Evolutionary conservation across 2,329 filamentous ascomycete species (phyloP), one percentile per base, ranked within the genome.

Genomic region (Neofusicoccum kwambonambiense): DNA sequence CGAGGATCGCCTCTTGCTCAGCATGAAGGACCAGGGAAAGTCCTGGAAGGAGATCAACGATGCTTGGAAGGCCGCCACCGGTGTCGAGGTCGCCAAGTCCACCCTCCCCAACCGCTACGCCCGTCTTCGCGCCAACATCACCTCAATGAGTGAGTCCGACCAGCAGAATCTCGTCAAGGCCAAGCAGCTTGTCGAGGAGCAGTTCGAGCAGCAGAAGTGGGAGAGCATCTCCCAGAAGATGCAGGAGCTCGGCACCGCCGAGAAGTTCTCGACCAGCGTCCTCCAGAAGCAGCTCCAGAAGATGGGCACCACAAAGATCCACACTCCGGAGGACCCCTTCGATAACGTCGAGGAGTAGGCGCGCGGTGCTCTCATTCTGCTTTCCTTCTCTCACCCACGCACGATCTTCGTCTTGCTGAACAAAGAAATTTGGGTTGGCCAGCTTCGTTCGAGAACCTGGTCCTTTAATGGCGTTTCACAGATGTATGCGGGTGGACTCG

Each of bases 21-120:
- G 35, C 37, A 67, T 66, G 66, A 68, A 65, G 41, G 66, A 69
- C 35, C n/a, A 44, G 3, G 68, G 67, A 64, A 65, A 68, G 45
- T 19, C 57, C 4, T 70, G 67, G 67, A 51, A 51, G 42, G 62
- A 65, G n/a, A 67, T 70, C 41, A 47, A 52, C 61, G 52, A 35
- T 4, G 65, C 54, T 7, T 70, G 67, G 67, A 31, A 60, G 19
- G 19, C 15, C 7, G 37, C 52, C 22, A 70, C 67, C 8, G 69
- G 69, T 27, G 44, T 65, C 4, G 60, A 9, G 52, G 52, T 61
- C 5, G 67, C 57, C 31, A 68, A 67, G 56, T 69, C 68, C 0
- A 69, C 69, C 6, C 65, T 70, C 1, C 65, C 67, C 4, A 68
- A 68, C 62, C 68, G 69, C 61, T 68, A 67, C 66, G 22, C 54